Evolutionary conservation across 345 rosid species (phyloP).

Genomic region (Rhizophora mangle): DNA sequence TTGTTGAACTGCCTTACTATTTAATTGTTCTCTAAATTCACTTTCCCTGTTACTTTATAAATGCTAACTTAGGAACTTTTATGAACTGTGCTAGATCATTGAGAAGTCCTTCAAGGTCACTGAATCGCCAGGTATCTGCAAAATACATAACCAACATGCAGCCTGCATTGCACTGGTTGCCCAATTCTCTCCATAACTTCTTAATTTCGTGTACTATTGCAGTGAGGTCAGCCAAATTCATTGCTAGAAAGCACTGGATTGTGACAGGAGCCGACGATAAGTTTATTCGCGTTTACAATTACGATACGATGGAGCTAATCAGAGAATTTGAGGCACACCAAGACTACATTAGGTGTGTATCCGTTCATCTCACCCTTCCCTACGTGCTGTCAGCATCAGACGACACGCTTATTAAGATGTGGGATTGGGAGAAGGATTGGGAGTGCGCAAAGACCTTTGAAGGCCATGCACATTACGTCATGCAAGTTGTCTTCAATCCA

Average conservation of each 20-base stretch:
- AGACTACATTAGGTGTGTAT: slow-evolving; percentile 33
- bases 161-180: not conserved
- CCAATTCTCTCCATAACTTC: not conserved
- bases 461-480: slow-evolving; percentile 45
- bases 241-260: slow-evolving; percentile 35
- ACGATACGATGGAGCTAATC: slow-evolving; percentile 28
- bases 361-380: slow-evolving; percentile 32
- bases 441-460: slow-evolving; percentile 24
- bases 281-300: slow-evolving; percentile 29
- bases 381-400: slow-evolving; percentile 34
- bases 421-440: slow-evolving; percentile 55
- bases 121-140: slow-evolving; percentile 21
- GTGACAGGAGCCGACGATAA: slow-evolving; percentile 37
- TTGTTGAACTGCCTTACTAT: not conserved
- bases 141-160: not conserved
- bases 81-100: slow-evolving; percentile 13
- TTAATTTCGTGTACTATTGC: slow-evolving; percentile 3
- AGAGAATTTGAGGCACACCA: slow-evolving; percentile 37
- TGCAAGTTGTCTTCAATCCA: slow-evolving; percentile 30
- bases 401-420: slow-evolving; percentile 33
- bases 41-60: not conserved
- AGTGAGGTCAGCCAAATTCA: slow-evolving; percentile 43
- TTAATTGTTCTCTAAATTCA: not conserved
- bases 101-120: slow-evolving; percentile 26
- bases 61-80: slow-evolving; percentile 7